Base-by-base conservation (phyloP, 441 rosid genomes). In the Isatis lusitanica region DNA sequence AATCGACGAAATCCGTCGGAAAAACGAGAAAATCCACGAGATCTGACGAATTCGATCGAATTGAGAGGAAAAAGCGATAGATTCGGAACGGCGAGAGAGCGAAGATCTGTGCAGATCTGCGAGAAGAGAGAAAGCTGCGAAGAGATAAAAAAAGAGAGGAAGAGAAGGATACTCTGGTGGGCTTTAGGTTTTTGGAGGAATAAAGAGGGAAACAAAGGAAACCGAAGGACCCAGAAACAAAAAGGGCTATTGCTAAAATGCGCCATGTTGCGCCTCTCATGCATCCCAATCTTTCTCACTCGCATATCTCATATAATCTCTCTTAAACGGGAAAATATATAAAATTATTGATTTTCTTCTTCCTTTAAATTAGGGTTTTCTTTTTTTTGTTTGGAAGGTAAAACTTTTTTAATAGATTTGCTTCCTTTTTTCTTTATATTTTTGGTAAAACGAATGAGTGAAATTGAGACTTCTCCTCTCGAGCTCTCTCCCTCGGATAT, bases 181-280 rank as follows among this genome's bases (percentile, higher is more conserved):
- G 51, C 63, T 46, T 58, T 68, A 73, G 81, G 72, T 66, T 52
- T 72, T 21, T 7, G 39, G 35, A 57, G 75, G 63, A 24, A 73
- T 47, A 78, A 68, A 78, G 71, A 78, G 21, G 63, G 21, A 78
- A 36, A 69, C 51, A 63, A 78, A 56, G 70, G 71, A 73, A 68
- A 58, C 3, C 40, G 21, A 48, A 78, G 78, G 81, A 78, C 81
- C 75, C 78, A 48, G 63, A 78, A 48, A 57, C 75, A 55, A 77
- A 38, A 59, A 61, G 66, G 68, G 26, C 1, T 68, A 1, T 52
- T 63, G 78, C 81, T 78, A 78, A 15, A 33, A 64, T 78, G 81
- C 81, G 81, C 75, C 78, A 74, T 78, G 13, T 18, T 63, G 51
- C 57, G 71, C 56, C 68, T 64, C 72, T 47, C 76, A 40, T 56